phyloP scores from a whole-genome alignment of 2,329 filamentous ascomycete species.

The Ophiostoma fasciatum region DNA sequence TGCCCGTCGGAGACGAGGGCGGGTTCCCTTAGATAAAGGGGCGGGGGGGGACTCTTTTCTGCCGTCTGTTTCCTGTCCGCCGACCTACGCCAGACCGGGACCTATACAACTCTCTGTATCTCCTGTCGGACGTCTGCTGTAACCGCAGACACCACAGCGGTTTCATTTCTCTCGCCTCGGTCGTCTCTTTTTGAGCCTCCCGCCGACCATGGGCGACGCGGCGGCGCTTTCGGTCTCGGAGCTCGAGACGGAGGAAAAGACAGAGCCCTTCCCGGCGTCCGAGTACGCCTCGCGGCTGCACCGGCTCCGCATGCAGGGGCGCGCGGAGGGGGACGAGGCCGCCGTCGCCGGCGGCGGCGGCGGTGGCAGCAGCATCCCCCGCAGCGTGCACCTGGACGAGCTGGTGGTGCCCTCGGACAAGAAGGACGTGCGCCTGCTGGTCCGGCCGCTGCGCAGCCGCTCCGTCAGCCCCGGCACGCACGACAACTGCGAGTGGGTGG shows the following conservation, averaged over 20 bases:
- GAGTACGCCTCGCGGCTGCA: constrained; percentile 37
- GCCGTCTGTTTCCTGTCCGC: too few species aligned
- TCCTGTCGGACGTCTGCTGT: too few species aligned
- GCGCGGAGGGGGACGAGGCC: neutral
- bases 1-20: too few species aligned
- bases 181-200: neutral
- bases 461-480: constrained; percentile 38
- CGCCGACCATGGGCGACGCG: constrained; percentile 27
- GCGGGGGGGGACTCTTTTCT: too few species aligned
- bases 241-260: constrained; percentile 33
- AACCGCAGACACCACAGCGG: too few species aligned
- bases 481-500: constrained; percentile 42
- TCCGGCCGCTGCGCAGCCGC: constrained; percentile 37
- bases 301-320: constrained; percentile 29
- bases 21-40: too few species aligned
- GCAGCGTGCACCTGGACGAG: constrained; percentile 37
- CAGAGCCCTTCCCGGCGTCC: constrained; percentile 42
- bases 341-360: constrained; percentile 11
- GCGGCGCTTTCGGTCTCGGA: constrained; percentile 14
- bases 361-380: constrained; percentile 19
- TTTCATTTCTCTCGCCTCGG: too few species aligned
- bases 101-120: too few species aligned
- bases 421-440: constrained; percentile 40
- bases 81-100: too few species aligned
- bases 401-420: constrained; percentile 28